Evolutionary conservation across 345 rosid genomes (phyloP).

Genomic region (Barbarea vulgaris): DNA sequence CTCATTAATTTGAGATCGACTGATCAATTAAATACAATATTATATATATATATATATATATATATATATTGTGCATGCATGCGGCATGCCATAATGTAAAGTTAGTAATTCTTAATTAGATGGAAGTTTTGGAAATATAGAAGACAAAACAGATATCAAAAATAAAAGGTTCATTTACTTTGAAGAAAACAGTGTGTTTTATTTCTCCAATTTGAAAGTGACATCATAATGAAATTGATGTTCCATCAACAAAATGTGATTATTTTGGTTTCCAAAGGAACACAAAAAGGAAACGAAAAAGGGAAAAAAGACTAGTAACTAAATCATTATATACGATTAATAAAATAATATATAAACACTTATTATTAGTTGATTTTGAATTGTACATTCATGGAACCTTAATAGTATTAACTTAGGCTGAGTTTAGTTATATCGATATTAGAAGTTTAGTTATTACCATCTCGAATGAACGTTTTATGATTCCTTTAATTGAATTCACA

Average conservation of each 20-base stretch:
- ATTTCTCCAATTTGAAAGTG: slow-evolving; percentile 5
- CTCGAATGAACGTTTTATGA: not conserved
- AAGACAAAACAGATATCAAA: not conserved
- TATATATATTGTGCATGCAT: not conserved
- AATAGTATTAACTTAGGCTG: not conserved
- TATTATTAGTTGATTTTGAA: not conserved
- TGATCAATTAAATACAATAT: not conserved
- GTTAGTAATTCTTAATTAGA: not conserved
- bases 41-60: not conserved
- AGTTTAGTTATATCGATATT: not conserved
- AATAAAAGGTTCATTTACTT: slow-evolving; percentile 6
- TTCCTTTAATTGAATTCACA: not conserved
- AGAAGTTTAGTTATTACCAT: not conserved
- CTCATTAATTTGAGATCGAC: not conserved
- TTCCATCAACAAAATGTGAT: slow-evolving; percentile 23
- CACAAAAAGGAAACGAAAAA: not conserved
- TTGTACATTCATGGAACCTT: not conserved
- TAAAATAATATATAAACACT: not conserved
- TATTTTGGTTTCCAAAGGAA: slow-evolving; percentile 22
- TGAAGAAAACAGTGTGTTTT: slow-evolving; percentile 1
- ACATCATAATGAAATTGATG: slow-evolving; percentile 26
- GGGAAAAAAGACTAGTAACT: not conserved
- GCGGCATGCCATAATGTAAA: not conserved
- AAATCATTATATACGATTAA: slow-evolving; percentile 8
- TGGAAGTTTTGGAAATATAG: not conserved